phyloP scores from a whole-genome alignment of 1,139 yeast species.

The Hyphopichia pseudoburtonii region DNA sequence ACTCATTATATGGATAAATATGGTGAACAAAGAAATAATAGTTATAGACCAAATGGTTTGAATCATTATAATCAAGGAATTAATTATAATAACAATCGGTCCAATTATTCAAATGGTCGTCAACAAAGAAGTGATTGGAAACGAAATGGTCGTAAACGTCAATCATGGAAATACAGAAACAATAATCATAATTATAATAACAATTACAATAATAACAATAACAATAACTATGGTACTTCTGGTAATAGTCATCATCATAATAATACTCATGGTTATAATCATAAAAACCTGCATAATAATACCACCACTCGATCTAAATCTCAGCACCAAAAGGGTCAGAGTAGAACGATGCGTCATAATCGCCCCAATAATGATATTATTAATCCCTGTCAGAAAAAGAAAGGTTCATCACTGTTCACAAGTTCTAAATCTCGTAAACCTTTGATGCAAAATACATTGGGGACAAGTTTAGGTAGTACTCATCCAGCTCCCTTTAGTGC shows the following conservation, averaged over 20 bases:
- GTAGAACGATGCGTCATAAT: constrained; percentile 11
- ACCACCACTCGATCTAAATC: constrained; percentile 1
- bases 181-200: constrained; percentile 9
- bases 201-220: constrained; percentile 10
- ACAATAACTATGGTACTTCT: constrained; percentile 13
- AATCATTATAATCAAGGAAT: constrained; percentile 6
- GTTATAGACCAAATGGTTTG: constrained; percentile 13
- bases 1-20: constrained; percentile 72
- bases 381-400: constrained; percentile 8
- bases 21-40: constrained; percentile 33
- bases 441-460: not conserved
- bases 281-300: not conserved
- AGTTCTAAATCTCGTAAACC: constrained; percentile 22
- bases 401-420: constrained; percentile 30
- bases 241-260: constrained; percentile 13
- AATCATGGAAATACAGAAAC: constrained; percentile 26
- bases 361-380: constrained; percentile 11
- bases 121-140: constrained; percentile 30
- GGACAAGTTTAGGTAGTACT: not conserved
- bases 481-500: no score
- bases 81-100: not conserved
- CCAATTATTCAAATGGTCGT: constrained; percentile 11
- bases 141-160: constrained; percentile 29
- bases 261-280: not conserved
- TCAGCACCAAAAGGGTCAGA: not conserved